Conservation (phyloP, 2,329 filamentous ascomycete genomes). For the Zasmidium angulare region DNA sequence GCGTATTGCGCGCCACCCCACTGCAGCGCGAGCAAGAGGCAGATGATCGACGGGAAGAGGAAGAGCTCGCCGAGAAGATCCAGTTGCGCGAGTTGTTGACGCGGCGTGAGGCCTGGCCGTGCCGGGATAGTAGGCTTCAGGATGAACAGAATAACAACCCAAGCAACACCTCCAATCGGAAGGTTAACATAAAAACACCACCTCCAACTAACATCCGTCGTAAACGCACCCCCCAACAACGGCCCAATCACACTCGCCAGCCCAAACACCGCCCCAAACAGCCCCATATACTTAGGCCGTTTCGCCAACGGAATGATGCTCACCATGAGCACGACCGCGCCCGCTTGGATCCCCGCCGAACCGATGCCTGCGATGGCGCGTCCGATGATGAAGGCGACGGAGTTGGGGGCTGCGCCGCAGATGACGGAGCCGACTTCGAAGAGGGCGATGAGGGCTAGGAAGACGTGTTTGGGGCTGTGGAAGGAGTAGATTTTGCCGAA, state of each 20-base stretch:
- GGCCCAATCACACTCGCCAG: constrained; percentile 46
- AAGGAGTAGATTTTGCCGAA: constrained; percentile 51
- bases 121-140: constrained; percentile 33
- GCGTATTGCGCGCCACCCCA: constrained; percentile 49
- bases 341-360: constrained; percentile 39
- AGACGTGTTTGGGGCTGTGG: constrained; percentile 41
- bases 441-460: constrained; percentile 38
- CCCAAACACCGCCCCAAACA: constrained; percentile 39
- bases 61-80: constrained; percentile 46
- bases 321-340: constrained; percentile 44
- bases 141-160: constrained; percentile 40
- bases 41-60: constrained; percentile 43
- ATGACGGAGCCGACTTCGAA: constrained; percentile 59
- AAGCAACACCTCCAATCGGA: constrained; percentile 41
- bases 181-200: constrained; percentile 42
- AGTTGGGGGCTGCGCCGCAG: constrained; percentile 46
- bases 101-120: constrained; percentile 23
- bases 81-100: constrained; percentile 44
- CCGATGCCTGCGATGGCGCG: constrained; percentile 43
- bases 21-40: constrained; percentile 48
- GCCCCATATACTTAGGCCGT: constrained; percentile 39
- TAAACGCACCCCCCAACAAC: constrained; percentile 46
- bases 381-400: constrained; percentile 42
- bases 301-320: constrained; percentile 43
- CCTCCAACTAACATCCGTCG: constrained; percentile 42